Percentiles rank a stretch among this genome's conserved stretches.
Conservation (phyloP, 495 filamentous ascomycete species). For the Lophiostoma macrostomum region DNA sequence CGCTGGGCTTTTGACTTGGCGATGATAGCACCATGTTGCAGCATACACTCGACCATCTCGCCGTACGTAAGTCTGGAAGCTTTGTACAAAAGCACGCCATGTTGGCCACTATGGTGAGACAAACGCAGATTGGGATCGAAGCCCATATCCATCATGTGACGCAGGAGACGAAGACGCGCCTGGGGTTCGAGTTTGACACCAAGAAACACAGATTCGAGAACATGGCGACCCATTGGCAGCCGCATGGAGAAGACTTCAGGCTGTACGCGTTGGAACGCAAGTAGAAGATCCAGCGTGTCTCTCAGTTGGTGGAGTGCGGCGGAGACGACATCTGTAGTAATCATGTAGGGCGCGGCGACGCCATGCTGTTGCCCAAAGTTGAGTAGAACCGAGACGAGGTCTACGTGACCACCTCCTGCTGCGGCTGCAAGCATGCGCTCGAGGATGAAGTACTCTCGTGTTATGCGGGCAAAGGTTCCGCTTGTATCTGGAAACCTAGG, state of each 20-base stretch:
- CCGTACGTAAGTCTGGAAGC: background rate
- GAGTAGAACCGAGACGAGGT: background rate
- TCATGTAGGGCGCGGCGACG: background rate
- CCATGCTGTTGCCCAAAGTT: constrained; percentile 3
- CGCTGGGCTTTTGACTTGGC: background rate
- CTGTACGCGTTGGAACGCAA: background rate
- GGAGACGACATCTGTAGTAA: background rate
- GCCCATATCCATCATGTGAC: background rate
- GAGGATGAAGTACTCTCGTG: background rate
- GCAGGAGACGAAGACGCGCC: background rate
- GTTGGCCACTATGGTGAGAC: background rate
- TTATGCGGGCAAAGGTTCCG: background rate
- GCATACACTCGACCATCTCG: constrained; percentile 13
- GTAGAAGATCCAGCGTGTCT: background rate
- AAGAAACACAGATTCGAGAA: background rate
- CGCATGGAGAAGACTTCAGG: background rate
- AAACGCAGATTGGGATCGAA: background rate
- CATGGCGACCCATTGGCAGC: background rate
- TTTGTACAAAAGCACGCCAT: background rate
- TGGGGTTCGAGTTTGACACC: background rate
- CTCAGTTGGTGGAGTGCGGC: background rate
- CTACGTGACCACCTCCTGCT: background rate
- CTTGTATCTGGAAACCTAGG: no score
- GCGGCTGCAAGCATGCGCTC: constrained; percentile 2
- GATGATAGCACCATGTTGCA: constrained; percentile 7